A percentile compares a stretch with the other conserved stretches of the same genome.
These are phyloP conservation scores for Vigna hirtella DNA, from an alignment of 306 rosid genomes.

Conservation along the genomic window DNA sequence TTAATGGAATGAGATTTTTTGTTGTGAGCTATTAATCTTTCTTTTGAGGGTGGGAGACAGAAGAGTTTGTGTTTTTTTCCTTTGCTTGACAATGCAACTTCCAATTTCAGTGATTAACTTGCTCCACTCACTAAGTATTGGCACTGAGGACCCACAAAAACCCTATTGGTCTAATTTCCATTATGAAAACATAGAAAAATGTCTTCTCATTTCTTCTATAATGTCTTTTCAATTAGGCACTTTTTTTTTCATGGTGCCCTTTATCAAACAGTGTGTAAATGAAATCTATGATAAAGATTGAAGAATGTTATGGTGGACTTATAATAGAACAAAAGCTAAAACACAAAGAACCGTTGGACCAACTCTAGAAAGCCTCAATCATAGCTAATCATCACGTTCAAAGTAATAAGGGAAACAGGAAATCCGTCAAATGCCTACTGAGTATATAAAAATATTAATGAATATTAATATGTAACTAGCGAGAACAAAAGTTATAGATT, in stretches of 20 bases:
- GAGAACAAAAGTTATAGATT: no score
- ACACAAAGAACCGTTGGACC: background rate
- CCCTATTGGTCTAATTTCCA: slow-evolving; percentile 25
- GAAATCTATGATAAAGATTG: background rate
- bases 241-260: background rate
- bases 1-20: background rate
- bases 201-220: background rate
- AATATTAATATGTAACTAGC: no score
- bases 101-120: slow-evolving; percentile 56
- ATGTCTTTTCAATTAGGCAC: background rate
- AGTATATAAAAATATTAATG: no score
- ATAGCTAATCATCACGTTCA: background rate
- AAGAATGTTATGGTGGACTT: background rate
- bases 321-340: background rate
- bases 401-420: no score
- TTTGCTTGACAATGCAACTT: slow-evolving; percentile 70
- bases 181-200: slow-evolving; percentile 32
- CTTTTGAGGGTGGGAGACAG: background rate
- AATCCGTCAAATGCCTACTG: no score
- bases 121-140: slow-evolving; percentile 60
- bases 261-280: background rate
- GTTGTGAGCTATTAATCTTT: background rate
- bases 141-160: slow-evolving; percentile 55
- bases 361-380: slow-evolving; percentile 3
- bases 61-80: background rate